A percentile compares a stretch with the other conserved stretches of the same genome.
Evolutionary conservation across 2,329 filamentous ascomycete genomes (phyloP).

Genomic region (Phialophora expanda): DNA sequence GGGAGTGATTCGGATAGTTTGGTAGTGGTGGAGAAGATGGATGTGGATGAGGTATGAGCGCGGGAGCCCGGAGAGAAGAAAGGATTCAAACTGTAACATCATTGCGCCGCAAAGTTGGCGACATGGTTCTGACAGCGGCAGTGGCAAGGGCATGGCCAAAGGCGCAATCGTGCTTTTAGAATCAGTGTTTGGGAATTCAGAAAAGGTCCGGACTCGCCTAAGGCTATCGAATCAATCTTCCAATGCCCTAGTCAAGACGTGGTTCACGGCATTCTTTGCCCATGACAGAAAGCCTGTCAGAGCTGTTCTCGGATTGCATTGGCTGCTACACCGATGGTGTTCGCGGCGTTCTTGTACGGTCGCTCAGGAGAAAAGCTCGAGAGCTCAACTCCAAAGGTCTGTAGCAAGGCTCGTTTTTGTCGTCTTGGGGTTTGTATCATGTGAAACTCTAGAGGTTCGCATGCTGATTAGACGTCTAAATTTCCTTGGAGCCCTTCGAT

Average conservation of each 20-base stretch:
- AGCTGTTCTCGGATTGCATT: background rate
- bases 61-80: background rate
- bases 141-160: slow-evolving; percentile 15
- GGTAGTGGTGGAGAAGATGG: slow-evolving; percentile 67
- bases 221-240: background rate
- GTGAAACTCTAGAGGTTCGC: background rate
- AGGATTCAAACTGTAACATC: slow-evolving; percentile 23
- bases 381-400: background rate
- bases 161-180: slow-evolving; percentile 25
- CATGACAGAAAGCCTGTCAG: background rate
- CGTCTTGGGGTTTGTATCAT: background rate
- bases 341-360: background rate
- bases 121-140: background rate
- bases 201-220: background rate
- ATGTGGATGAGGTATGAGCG: slow-evolving; percentile 56
- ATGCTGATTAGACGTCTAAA: background rate
- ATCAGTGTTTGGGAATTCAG: background rate
- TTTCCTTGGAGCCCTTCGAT: background rate
- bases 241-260: background rate
- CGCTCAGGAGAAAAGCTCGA: background rate
- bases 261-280: background rate
- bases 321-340: background rate
- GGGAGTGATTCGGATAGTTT: slow-evolving; percentile 61
- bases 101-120: slow-evolving; percentile 9
- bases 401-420: background rate